Evolutionary conservation across 805 yeast species (phyloP), one percentile per base, ranked within the genome.

Genomic region (Myxozyma geophila): DNA sequence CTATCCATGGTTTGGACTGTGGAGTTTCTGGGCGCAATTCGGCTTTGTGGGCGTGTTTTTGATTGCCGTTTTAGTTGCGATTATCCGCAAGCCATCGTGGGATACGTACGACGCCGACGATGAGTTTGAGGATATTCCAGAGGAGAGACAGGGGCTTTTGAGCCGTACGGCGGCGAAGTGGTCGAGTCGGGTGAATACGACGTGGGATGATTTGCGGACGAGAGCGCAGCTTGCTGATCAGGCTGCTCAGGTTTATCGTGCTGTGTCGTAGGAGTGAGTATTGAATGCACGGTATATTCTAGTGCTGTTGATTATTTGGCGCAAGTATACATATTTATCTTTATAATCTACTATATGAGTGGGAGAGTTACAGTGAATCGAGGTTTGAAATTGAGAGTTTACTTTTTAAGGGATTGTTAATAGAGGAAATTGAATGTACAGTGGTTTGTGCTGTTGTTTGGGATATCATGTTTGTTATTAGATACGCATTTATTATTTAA

Each of bases 1-100:
- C 49, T 67, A 46, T 52, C 70, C 70, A 9, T 60, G 69, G 67
- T 67, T 67, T 41, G 70, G 70, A 12, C 60, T 64, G 9, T 64
- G 64, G 63, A 46, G 66, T 37, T 66, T 66, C 54, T 66, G 69
- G 69, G 64, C 68, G 33, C 69, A 66, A 50, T 66, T 58, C 21
- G 68, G 68, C 5, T 66, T 66, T 43, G 39, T 66, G 33, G 69
- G 69, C 17, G 40, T 66, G 12, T 66, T 66, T 40, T 44, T 66
- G 13, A 21, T 64, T 37, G 62, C 68, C 7, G 51, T 60, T 17
- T 43, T 59, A n/a, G 65, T 66, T 13, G 68, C 68, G 15, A 39
- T 60, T 21, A 40, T 57, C 28, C 60, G 69, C 4, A 61, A 61
- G 39, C 68, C 68, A 33, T 57, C 60, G 15, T 64, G 54, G 52